Evolutionary conservation across 2,329 filamentous ascomycete genomes (phyloP).

Genomic region (Fusarium agapanthi): DNA sequence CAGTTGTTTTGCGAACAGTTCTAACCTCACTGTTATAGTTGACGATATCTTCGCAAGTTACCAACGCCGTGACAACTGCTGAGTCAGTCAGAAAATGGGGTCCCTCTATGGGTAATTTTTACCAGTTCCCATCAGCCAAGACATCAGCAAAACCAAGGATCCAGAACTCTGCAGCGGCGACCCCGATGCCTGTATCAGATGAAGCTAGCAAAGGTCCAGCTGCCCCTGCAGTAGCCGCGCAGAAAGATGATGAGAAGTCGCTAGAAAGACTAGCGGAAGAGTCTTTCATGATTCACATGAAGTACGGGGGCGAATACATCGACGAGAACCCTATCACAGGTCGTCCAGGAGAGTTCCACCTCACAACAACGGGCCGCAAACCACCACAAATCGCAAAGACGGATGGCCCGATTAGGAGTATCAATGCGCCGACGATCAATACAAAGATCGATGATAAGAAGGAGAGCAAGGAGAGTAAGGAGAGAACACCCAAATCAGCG

Average conservation of each 20-base stretch:
- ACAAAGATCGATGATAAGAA: slow-evolving; percentile 57
- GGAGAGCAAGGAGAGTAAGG: slow-evolving; percentile 57
- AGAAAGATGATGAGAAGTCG: slow-evolving; percentile 51
- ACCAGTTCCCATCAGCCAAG: slow-evolving; percentile 51
- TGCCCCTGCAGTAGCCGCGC: slow-evolving; percentile 34
- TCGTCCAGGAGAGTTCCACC: slow-evolving; percentile 71
- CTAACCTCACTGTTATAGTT: slow-evolving; percentile 50
- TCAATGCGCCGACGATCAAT: slow-evolving; percentile 49
- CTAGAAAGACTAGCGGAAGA: slow-evolving; percentile 64
- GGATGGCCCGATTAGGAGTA: slow-evolving; percentile 45
- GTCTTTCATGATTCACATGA: slow-evolving; percentile 65
- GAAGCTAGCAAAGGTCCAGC: slow-evolving; percentile 39
- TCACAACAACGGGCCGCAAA: slow-evolving; percentile 68
- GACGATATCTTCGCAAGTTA: slow-evolving; percentile 63
- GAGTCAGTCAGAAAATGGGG: slow-evolving; percentile 63
- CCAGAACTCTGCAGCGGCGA: slow-evolving; percentile 56
- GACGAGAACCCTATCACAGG: slow-evolving; percentile 75
- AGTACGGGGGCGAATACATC: slow-evolving; percentile 70
- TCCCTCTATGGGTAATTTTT: slow-evolving; percentile 62
- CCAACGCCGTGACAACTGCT: slow-evolving; percentile 61
- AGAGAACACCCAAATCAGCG: slow-evolving; percentile 55
- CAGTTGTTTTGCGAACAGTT: background rate
- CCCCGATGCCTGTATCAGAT: slow-evolving; percentile 55
- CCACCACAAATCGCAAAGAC: slow-evolving; percentile 45
- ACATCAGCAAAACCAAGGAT: slow-evolving; percentile 41